Conservation (phyloP, 768 basidiomycete species). For the Boletus rex-veris region DNA sequence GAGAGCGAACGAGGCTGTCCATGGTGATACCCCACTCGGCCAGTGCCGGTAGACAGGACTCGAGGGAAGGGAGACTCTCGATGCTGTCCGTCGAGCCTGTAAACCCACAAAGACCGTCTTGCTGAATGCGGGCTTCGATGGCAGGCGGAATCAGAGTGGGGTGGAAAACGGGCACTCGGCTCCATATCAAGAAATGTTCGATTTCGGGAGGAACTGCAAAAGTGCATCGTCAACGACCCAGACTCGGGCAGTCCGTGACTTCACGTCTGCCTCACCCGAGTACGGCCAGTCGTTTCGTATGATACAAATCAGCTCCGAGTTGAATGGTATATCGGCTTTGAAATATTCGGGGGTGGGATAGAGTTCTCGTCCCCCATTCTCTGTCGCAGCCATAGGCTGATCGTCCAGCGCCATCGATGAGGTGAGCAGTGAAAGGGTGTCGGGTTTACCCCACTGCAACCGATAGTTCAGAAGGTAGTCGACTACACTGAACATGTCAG, state of each 20-base stretch:
- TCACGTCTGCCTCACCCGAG: constrained; percentile 47
- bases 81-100: constrained; percentile 56
- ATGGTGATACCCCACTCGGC: constrained; percentile 69
- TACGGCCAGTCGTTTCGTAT: constrained; percentile 90
- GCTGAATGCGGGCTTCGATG: constrained; percentile 55
- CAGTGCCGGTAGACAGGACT: constrained; percentile 56
- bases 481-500: constrained; percentile 37
- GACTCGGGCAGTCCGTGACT: not conserved
- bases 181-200: constrained; percentile 78
- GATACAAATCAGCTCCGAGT: constrained; percentile 56
- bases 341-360: constrained; percentile 52
- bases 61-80: constrained; percentile 58
- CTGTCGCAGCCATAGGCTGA: constrained; percentile 20
- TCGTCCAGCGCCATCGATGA: constrained; percentile 43
- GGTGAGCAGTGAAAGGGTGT: constrained; percentile 56
- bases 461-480: constrained; percentile 68
- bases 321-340: constrained; percentile 51
- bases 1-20: constrained; percentile 54
- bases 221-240: not conserved
- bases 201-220: constrained; percentile 60
- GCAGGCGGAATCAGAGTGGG: constrained; percentile 47
- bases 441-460: constrained; percentile 72
- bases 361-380: not conserved
- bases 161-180: constrained; percentile 68
- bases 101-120: constrained; percentile 83